Base-by-base conservation (phyloP, 352 stramenopile genomes). In the Globisporangium apiculatum region DNA sequence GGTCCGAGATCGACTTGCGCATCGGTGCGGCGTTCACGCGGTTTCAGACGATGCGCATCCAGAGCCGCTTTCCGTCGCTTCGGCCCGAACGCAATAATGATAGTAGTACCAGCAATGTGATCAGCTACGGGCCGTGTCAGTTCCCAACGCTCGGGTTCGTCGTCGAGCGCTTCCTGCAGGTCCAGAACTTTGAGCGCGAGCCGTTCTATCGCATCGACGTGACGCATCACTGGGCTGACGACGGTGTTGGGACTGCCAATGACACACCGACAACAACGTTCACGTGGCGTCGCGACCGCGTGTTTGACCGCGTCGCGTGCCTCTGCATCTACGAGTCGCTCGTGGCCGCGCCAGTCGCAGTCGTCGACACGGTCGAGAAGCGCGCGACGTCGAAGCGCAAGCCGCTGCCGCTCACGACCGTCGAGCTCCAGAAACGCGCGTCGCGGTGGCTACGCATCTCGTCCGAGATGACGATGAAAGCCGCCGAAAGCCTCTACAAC, bases 91-190 rank as follows among this genome's bases (percentile, higher is more conserved):
- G 95, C 15, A 90, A 83, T 47, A 66, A 31, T 2, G 24, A 31
- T 31, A 31, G 24, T 31, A 31, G 24, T 31, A 31, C 24, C 24
- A 41, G 70, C 7, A 35, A n/a, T 3, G 91, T 99, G 7, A 89
- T 99, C 51, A 98, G 88, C 67, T 99, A 99, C 72, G 98, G 98
- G 8, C 97, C 98, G 3, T 99, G 98, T 60, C 98, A 99, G 71
- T 99, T 99, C 69, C 98, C 98, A 1, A 99, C 97, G 8, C 85
- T 99, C 24, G 98, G 95, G 35, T 98, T 98, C 60, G 88, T 98
- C 38, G 95, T 98, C 12, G 89, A 98, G 53, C 79, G 94, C 48
- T 97, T 91, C 61, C 70, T 96, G 48, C 75, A 95, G 61, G 98
- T 98, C 63, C 82, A 99, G 69, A 97, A 94, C n/a, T 99, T 99